These are phyloP conservation scores for Tetrapyrgos nigripes DNA, from an alignment of 1,284 basidiomycete genomes.

Conservation along the genomic window DNA sequence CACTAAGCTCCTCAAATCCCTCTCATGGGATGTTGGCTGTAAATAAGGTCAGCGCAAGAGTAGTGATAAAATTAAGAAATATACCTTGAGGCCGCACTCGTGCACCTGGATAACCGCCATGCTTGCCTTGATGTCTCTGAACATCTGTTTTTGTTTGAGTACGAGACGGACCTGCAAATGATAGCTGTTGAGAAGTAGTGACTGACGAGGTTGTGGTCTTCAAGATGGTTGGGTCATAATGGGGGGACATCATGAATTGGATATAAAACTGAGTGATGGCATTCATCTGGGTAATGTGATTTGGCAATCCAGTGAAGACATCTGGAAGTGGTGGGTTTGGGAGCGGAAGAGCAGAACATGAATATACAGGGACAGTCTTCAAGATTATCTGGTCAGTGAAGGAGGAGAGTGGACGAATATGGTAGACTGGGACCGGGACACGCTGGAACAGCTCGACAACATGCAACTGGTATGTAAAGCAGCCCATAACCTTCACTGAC, in stretches of 20 bases:
- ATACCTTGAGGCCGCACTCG: neutral
- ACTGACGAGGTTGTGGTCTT: neutral
- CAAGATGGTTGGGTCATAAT: neutral
- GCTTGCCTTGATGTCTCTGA: neutral
- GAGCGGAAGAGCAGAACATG: neutral
- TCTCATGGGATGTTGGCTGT: neutral
- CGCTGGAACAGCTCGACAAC: conserved; percentile 1
- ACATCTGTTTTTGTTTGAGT: neutral
- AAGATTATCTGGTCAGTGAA: neutral
- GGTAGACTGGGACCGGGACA: neutral
- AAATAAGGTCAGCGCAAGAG: neutral
- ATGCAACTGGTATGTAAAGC: neutral
- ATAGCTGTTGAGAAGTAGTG: neutral
- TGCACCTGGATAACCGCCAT: neutral
- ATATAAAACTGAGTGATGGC: neutral
- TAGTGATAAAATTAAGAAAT: neutral
- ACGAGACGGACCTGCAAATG: neutral
- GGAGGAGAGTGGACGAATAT: neutral
- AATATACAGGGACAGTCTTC: neutral
- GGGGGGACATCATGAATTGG: neutral
- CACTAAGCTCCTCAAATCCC: neutral
- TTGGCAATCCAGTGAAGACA: neutral
- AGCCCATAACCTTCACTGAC: neutral
- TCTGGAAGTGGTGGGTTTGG: neutral
- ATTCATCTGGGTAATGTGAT: neutral